Conservation (phyloP, 768 basidiomycete genomes). For the Pulveroboletus sp. region DNA sequence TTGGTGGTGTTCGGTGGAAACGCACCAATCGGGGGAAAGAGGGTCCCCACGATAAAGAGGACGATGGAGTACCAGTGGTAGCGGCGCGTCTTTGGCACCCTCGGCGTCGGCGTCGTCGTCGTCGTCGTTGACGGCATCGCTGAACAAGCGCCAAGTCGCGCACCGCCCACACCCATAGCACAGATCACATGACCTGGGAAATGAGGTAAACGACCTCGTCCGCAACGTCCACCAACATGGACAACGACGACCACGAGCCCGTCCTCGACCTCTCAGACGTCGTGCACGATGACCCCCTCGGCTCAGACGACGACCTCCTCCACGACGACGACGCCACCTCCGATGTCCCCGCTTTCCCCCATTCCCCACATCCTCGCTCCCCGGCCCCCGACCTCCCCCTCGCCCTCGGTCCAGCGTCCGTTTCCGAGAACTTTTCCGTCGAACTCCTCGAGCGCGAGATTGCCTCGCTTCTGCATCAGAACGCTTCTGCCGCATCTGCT, state of each 20-base stretch:
- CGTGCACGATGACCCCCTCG: slow-evolving; percentile 75
- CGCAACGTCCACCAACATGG: slow-evolving; percentile 32
- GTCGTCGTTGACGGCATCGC: too few species aligned
- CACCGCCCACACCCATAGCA: too few species aligned
- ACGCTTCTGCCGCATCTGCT: slow-evolving; percentile 66
- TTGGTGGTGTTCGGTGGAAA: neutral
- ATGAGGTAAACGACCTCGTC: slow-evolving; percentile 28
- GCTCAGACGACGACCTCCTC: slow-evolving; percentile 48
- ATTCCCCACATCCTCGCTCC: slow-evolving; percentile 16
- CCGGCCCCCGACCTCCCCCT: slow-evolving; percentile 29
- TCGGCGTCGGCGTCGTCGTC: slow-evolving; percentile 39
- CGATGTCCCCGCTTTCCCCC: slow-evolving; percentile 29
- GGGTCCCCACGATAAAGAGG: slow-evolving; percentile 84
- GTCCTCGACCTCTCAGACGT: slow-evolving; percentile 79
- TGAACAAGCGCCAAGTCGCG: too few species aligned
- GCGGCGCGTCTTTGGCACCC: slow-evolving; percentile 55
- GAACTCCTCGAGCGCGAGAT: slow-evolving; percentile 80
- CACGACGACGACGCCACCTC: slow-evolving; percentile 25
- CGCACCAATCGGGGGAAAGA: slow-evolving; percentile 89
- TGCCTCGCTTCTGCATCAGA: slow-evolving; percentile 70
- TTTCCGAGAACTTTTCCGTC: slow-evolving; percentile 55
- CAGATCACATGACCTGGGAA: slow-evolving; percentile 24
- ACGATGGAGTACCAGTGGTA: slow-evolving; percentile 81
- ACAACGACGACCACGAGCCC: slow-evolving; percentile 57
- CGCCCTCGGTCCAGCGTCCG: slow-evolving; percentile 38